A percentile compares a stretch with the other conserved stretches of the same genome.
phyloP scores from a whole-genome alignment of 2,329 filamentous ascomycete genomes.

The Ascosphaera aggregata region DNA sequence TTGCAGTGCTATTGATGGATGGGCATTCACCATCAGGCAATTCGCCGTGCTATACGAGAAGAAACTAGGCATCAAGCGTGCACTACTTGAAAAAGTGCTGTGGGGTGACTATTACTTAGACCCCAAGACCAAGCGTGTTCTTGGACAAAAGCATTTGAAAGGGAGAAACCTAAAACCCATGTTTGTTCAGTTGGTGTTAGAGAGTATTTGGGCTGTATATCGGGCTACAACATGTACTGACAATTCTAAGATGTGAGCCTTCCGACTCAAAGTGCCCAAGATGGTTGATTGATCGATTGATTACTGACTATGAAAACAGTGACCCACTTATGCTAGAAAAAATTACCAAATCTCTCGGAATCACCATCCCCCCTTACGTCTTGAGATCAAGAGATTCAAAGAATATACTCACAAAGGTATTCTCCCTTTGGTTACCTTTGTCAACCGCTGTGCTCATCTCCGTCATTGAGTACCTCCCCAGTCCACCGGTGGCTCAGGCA shows the following conservation, averaged over 20 bases:
- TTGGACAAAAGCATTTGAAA: slow-evolving; percentile 79
- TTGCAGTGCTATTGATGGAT: slow-evolving; percentile 92
- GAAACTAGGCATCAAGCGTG: slow-evolving; percentile 85
- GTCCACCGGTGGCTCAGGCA: slow-evolving; percentile 57
- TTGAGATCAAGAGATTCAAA: slow-evolving; percentile 63
- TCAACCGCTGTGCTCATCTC: slow-evolving; percentile 86
- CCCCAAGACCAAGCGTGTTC: slow-evolving; percentile 84
- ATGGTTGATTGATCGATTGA: too few species aligned
- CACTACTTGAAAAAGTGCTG: slow-evolving; percentile 70
- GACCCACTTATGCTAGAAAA: slow-evolving; percentile 70
- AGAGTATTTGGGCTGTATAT: slow-evolving; percentile 92
- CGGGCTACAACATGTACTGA: slow-evolving; percentile 67
- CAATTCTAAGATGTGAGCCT: slow-evolving; percentile 57
- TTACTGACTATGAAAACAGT: slow-evolving; percentile 22
- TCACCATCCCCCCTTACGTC: slow-evolving; percentile 67
- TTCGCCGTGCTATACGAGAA: slow-evolving; percentile 89
- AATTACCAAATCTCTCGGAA: slow-evolving; percentile 73
- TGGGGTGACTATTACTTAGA: slow-evolving; percentile 97
- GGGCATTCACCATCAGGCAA: slow-evolving; percentile 91
- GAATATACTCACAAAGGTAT: slow-evolving; percentile 64
- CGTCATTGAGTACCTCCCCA: slow-evolving; percentile 78
- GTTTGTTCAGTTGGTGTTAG: slow-evolving; percentile 90
- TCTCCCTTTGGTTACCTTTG: slow-evolving; percentile 73
- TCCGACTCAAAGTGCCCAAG: too few species aligned
- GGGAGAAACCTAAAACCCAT: slow-evolving; percentile 81